Evolutionary conservation across 2,329 filamentous ascomycete species (phyloP), one percentile per base, ranked within the genome.

Genomic region (Pyrenochaeta sp.): DNA sequence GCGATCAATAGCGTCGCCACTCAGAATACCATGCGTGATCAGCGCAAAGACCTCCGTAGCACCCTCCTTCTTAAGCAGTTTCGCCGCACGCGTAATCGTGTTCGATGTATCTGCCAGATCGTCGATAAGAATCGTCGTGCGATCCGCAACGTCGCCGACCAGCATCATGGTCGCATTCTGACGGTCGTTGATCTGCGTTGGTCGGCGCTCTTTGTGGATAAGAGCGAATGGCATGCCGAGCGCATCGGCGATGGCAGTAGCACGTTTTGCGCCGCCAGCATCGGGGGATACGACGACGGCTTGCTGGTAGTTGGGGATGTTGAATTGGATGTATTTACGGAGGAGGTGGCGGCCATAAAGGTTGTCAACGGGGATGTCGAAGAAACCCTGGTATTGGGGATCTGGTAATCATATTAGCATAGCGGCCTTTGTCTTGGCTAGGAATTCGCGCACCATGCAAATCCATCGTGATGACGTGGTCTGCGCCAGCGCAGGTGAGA

Each of bases 391-490:
- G 74, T 98, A 98, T 79, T 99, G 93, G 42, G 92, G 91, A 77
- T 97, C 94, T 71, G 76, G 95, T 92, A 5, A 6, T 6, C n/a
- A 2, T 45, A 54, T 69, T 30, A 71, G 65, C 42, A 15, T n/a
- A 13, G 10, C 12, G 24, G 13, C 13, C 6, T 12, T 36, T n/a
- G 8, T 10, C 15, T 34, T 22, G 2, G 6, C 4, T 15, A 39
- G 22, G 12, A 3, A 32, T 1, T 9, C 22, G 50, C 64, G 25
- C 49, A 70, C 68, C 68, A 50, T 76, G 73, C 51, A 99, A 85
- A 75, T 99, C 95, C 91, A 99, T 96, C 32, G 94, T 97, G 76
- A 98, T 97, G 75, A 95, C 90, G 79, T 98, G 95, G 77, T 99
- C 94, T 45, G 95, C 93, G 65, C 95, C 95, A 63, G 95, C 94